Evolutionary conservation across 2,329 filamentous ascomycete genomes (phyloP).

Genomic region (Aspergillus jensenii): DNA sequence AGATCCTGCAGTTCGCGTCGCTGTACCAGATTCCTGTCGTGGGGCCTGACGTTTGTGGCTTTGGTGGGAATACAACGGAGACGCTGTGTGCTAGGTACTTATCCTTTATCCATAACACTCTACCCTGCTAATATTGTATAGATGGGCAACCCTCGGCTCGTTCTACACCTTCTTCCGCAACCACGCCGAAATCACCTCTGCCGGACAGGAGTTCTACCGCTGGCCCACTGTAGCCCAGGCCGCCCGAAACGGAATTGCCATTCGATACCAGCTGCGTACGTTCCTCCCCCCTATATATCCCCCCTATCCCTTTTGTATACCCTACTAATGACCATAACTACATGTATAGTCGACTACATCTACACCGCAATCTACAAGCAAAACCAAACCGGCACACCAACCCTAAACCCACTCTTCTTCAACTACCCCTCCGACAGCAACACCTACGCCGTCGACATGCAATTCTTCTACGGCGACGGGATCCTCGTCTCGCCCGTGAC

Average conservation of each 20-base stretch:
- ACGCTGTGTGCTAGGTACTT: conserved; percentile 62
- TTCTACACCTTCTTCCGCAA: conserved; percentile 76
- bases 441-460: conserved; percentile 51
- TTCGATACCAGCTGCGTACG: conserved; percentile 63
- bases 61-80: conserved; percentile 65
- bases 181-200: conserved; percentile 58
- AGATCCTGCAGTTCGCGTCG: conserved; percentile 61
- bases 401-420: conserved; percentile 71
- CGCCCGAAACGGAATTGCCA: conserved; percentile 66
- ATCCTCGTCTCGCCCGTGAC: conserved; percentile 59
- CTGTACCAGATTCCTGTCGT: conserved; percentile 69
- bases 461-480: conserved; percentile 62
- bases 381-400: conserved; percentile 60
- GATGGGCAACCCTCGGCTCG: conserved; percentile 71
- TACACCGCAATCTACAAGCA: conserved; percentile 70
- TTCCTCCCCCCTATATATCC: too few species aligned
- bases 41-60: conserved; percentile 76
- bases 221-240: conserved; percentile 65
- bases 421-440: conserved; percentile 62
- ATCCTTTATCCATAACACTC: too few species aligned
- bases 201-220: conserved; percentile 71
- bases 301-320: too few species aligned
- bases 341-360: conserved; percentile 62
- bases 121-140: conserved; percentile 21
- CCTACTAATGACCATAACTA: too few species aligned